phyloP scores from a whole-genome alignment of 768 basidiomycete genomes.

The Gloeopeniophorella convolvens region DNA sequence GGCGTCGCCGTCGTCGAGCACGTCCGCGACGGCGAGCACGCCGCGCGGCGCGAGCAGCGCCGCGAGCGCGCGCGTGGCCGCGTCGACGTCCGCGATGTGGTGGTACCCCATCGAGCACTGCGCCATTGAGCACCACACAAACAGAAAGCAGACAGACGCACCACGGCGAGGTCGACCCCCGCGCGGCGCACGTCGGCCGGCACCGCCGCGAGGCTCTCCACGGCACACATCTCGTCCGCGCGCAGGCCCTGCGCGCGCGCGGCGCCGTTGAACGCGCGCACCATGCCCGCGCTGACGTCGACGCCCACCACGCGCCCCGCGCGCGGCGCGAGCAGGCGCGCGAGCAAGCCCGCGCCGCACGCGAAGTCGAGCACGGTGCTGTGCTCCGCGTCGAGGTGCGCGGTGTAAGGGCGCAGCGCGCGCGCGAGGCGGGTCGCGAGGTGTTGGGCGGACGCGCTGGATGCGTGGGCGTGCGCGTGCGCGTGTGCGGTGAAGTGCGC shows the following conservation, averaged over 20 bases:
- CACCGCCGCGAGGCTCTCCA: constrained; percentile 47
- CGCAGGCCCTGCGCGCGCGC: constrained; percentile 56
- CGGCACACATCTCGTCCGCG: constrained; percentile 59
- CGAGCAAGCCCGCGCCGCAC: constrained; percentile 48
- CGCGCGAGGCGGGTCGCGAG: not conserved
- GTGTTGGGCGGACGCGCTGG: not conserved
- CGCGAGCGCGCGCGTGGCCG: constrained; percentile 46
- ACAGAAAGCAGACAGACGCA: too few relatives aligned
- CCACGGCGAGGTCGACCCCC: constrained; percentile 64
- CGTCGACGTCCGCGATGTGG: constrained; percentile 46
- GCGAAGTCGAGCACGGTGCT: constrained; percentile 12
- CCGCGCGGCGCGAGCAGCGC: constrained; percentile 59
- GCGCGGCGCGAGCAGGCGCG: constrained; percentile 53
- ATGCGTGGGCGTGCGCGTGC: constrained; percentile 3
- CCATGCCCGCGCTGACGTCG: constrained; percentile 68
- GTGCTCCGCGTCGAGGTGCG: constrained; percentile 1
- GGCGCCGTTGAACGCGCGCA: constrained; percentile 56
- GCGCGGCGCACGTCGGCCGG: constrained; percentile 45
- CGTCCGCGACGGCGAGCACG: constrained; percentile 51
- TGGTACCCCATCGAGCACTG: constrained; percentile 67
- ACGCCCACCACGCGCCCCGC: constrained; percentile 62
- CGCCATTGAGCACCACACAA: too few relatives aligned
- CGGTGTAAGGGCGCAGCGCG: not conserved
- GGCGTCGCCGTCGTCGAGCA: constrained; percentile 23
- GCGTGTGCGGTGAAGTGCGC: constrained; percentile 6